These are phyloP conservation scores for Trifolium repens DNA, from an alignment of 306 rosid genomes.

Conservation along the genomic window DNA sequence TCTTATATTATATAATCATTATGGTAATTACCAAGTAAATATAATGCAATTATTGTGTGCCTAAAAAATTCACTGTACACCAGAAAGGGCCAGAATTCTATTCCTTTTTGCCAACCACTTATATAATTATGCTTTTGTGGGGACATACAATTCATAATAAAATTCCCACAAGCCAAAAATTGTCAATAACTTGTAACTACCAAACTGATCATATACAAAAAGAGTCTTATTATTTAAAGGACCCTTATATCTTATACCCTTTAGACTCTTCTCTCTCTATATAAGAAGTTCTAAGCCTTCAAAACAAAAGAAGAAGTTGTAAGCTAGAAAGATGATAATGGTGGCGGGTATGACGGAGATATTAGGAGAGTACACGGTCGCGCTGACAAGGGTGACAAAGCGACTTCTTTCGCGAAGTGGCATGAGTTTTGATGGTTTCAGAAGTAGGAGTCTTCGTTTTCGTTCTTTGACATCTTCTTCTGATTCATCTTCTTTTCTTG, in stretches of 20 bases:
- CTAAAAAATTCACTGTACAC: slow-evolving; percentile 8
- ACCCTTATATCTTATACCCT: neutral
- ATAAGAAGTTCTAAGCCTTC: slow-evolving; percentile 19
- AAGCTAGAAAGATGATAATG: slow-evolving; percentile 59
- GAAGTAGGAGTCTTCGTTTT: slow-evolving; percentile 45
- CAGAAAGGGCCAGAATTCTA: slow-evolving; percentile 37
- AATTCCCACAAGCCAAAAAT: slow-evolving; percentile 31
- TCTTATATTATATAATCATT: slow-evolving; percentile 22
- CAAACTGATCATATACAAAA: slow-evolving; percentile 30
- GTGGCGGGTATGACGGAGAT: slow-evolving; percentile 61
- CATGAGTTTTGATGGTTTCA: slow-evolving; percentile 34
- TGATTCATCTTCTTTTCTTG: slow-evolving; percentile 59
- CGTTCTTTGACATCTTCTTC: slow-evolving; percentile 42
- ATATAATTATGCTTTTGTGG: slow-evolving; percentile 1
- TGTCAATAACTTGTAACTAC: slow-evolving; percentile 27
- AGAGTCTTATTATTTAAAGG: slow-evolving; percentile 13
- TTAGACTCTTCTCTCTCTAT: slow-evolving; percentile 7
- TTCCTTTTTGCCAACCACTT: slow-evolving; percentile 35
- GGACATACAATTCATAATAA: slow-evolving; percentile 18
- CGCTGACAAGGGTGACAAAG: slow-evolving; percentile 50
- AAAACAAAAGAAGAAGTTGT: neutral
- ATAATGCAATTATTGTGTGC: slow-evolving; percentile 9
- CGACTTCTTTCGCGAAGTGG: slow-evolving; percentile 44
- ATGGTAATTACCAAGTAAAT: slow-evolving; percentile 29
- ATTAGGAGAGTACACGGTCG: slow-evolving; percentile 55